These are phyloP conservation scores for Coemansia sp. DNA, from an alignment of 192 early-diverging fungal genomes.

Conservation along the genomic window DNA sequence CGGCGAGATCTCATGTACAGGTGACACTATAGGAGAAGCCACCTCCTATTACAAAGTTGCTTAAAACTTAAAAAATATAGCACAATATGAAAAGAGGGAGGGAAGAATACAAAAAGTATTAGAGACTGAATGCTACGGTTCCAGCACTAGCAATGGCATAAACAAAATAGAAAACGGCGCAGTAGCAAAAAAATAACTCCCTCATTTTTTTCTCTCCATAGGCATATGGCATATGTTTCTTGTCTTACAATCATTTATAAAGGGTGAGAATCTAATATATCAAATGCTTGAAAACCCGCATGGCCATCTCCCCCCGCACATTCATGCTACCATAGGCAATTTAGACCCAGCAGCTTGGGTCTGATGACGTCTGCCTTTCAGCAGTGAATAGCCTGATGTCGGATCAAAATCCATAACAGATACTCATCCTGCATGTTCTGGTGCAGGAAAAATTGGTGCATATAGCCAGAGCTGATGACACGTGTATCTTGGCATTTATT, in stretches of 20 bases:
- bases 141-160: constrained; percentile 6
- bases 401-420: no score
- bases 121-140: constrained; percentile 11
- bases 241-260: not conserved
- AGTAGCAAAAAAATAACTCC: constrained; percentile 5
- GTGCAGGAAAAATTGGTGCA: not conserved
- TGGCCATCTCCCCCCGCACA: constrained; percentile 1
- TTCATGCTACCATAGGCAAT: not conserved
- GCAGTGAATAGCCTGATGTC: not conserved
- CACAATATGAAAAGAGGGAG: not conserved
- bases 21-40: not conserved
- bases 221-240: constrained; percentile 10
- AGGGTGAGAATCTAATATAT: constrained; percentile 11
- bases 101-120: constrained; percentile 9
- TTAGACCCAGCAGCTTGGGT: no score
- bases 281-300: not conserved
- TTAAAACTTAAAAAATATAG: constrained; percentile 4
- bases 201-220: not conserved
- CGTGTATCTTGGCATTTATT: not conserved
- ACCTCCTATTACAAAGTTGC: not conserved
- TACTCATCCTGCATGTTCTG: no score
- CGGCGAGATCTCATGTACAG: constrained; percentile 6
- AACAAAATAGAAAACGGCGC: constrained; percentile 1
- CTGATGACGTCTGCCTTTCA: not conserved
- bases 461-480: not conserved